Percentiles rank a stretch among this genome's conserved stretches.
phyloP scores from a whole-genome alignment of 192 early-diverging fungal species.

The Coemansia erecta region DNA sequence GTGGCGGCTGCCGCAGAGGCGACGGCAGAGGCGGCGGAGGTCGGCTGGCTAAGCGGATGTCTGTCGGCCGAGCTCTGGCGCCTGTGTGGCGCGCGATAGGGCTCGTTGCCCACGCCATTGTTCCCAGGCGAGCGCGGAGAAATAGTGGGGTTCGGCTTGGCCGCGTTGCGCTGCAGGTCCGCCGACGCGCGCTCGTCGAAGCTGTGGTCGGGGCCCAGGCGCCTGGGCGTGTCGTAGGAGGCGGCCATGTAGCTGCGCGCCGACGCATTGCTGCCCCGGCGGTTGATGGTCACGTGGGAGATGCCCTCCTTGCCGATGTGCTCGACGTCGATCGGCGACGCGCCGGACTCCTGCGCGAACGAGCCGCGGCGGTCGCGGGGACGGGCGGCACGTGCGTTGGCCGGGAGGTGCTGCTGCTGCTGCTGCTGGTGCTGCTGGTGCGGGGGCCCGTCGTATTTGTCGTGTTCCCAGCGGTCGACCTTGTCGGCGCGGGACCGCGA shows the following conservation, averaged over 20 bases:
- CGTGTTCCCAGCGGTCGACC: constrained; percentile 46
- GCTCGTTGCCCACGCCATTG: constrained; percentile 5
- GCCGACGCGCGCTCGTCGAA: neutral
- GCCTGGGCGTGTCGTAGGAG: constrained; percentile 30
- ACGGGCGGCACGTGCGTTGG: neutral
- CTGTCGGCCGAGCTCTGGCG: constrained; percentile 36
- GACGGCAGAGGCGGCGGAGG: neutral
- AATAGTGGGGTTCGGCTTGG: neutral
- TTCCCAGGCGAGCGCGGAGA: constrained; percentile 19
- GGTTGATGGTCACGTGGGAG: constrained; percentile 47
- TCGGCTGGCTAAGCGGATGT: neutral
- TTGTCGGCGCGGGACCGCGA: constrained; percentile 26
- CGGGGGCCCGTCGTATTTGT: constrained; percentile 41
- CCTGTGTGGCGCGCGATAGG: constrained; percentile 43
- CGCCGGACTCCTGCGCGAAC: neutral
- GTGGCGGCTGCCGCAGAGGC: neutral
- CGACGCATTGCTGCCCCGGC: constrained; percentile 44
- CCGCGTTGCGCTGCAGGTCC: neutral
- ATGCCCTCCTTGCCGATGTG: constrained; percentile 48
- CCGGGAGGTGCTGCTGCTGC: too few species aligned
- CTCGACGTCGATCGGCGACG: constrained; percentile 20
- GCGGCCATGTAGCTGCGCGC: constrained; percentile 14
- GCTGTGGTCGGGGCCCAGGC: constrained; percentile 12
- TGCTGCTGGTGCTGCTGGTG: too few species aligned
- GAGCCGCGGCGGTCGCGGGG: constrained; percentile 24